These are phyloP conservation scores for Ganoderma meredithae DNA, from an alignment of 1,284 basidiomycete species.

Conservation along the genomic window DNA sequence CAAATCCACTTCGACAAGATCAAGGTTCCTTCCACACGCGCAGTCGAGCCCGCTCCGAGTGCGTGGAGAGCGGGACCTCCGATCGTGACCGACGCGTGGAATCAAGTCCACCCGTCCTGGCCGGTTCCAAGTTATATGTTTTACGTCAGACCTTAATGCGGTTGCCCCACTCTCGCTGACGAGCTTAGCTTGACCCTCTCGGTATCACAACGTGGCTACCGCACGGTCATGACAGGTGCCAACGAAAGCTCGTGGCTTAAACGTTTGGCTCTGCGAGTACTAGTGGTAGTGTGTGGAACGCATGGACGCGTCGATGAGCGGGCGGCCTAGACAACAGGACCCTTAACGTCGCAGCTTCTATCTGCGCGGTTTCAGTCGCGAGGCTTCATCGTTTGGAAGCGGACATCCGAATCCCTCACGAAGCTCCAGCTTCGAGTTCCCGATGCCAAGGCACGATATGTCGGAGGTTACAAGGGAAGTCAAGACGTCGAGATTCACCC, in stretches of 20 bases:
- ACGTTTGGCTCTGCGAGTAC: neutral
- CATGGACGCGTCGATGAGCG: neutral
- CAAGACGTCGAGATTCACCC: neutral
- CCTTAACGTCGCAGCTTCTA: neutral
- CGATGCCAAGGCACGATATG: neutral
- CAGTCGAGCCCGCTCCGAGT: neutral
- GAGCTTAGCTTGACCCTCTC: neutral
- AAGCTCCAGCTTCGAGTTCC: neutral
- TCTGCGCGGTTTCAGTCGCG: neutral
- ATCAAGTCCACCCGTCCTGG: neutral
- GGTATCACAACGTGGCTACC: neutral
- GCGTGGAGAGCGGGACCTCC: neutral
- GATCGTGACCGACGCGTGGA: neutral
- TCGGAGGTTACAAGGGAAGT: neutral
- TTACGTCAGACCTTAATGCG: neutral
- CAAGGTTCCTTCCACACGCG: neutral
- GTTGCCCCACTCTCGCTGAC: neutral
- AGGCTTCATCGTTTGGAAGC: neutral
- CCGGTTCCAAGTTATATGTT: neutral
- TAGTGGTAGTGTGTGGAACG: neutral
- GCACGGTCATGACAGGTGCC: neutral
- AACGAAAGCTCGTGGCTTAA: neutral
- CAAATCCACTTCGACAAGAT: neutral
- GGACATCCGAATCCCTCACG: neutral
- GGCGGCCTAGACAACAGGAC: neutral